phyloP scores from a whole-genome alignment of 352 stramenopile species.

The Globisporangium paroecandrum region DNA sequence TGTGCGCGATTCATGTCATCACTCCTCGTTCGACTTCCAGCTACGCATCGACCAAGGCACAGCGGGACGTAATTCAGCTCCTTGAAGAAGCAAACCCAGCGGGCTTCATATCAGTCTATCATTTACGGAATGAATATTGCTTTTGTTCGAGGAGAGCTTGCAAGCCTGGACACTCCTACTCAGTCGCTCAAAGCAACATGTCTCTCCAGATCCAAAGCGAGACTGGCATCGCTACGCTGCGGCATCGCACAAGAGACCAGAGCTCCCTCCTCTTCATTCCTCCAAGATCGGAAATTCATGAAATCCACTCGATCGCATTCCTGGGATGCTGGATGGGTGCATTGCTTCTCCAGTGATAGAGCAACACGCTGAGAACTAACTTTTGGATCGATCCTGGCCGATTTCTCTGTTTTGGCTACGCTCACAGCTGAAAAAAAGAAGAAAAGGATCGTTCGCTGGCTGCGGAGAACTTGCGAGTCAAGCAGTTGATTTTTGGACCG shows the following conservation, averaged over 20 bases:
- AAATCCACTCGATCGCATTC: neutral
- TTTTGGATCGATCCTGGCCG: neutral
- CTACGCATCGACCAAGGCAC: neutral
- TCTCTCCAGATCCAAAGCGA: neutral
- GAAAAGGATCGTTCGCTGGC: neutral
- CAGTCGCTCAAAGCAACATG: neutral
- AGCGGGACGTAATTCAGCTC: neutral
- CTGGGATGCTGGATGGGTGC: neutral
- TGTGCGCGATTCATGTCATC: too few species aligned
- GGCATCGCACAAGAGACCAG: neutral
- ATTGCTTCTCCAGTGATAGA: neutral
- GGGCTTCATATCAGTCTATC: too few species aligned
- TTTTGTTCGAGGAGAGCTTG: too few species aligned
- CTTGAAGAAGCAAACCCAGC: too few species aligned
- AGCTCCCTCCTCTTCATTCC: neutral
- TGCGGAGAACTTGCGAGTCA: neutral
- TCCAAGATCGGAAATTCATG: neutral
- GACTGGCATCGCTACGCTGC: neutral
- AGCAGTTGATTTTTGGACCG: neutral
- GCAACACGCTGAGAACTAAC: neutral
- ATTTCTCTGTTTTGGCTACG: neutral
- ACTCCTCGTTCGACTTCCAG: neutral
- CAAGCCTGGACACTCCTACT: neutral
- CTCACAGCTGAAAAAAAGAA: neutral
- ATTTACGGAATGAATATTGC: too few species aligned